Base-by-base conservation (phyloP, 2,329 filamentous ascomycete genomes). In the Pseudophaeomoniella oleicola region DNA sequence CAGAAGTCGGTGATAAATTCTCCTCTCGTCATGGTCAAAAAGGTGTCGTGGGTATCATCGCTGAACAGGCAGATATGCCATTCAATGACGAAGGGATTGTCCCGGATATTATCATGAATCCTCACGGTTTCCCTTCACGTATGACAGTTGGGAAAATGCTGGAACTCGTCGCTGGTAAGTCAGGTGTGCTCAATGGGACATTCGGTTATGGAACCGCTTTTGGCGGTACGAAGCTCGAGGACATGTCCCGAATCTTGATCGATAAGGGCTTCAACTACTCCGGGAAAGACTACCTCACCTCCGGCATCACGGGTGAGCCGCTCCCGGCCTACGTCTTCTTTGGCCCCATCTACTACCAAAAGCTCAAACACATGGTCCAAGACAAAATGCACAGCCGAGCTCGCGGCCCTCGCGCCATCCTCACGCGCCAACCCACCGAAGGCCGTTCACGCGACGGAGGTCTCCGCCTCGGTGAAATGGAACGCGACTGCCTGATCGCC, bases 91-190 rank as follows among this genome's bases (percentile, higher is more conserved):
- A 71, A 36, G 92, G 90, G 2, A 75, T 98, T 46, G 80, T 78
- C n/a, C 90, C 90, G 0, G 90, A 98, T 59, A 94, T 98, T 47
- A 98, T 98, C 73, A 98, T 98, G 90, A 98, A 98, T 66, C 90
- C 92, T 0, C 90, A 98, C 63, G 90, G 90, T 77, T 98, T 98
- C 70, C 90, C 90, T 2, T 96, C 88, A 19, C 90, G 90, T 58
- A 98, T 98, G 90, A 98, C 90, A 37, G 90, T 98, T 43, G 90
- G 90, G 19, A 98, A 98, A 60, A 81, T 98, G 67, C 74, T 98
- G 35, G 90, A 98, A 56, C 82, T 94, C 32, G 69, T 98, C 12
- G 85, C 87, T 0, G 90, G 90, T 45, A 98, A 98, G 60, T 90
- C 90, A 0, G 85, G 87, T 10, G 78, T 98, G 2, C 60, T 98